These are phyloP conservation scores for Ganoderma resinaceum DNA, from an alignment of 1,284 basidiomycete genomes.

Conservation along the genomic window DNA sequence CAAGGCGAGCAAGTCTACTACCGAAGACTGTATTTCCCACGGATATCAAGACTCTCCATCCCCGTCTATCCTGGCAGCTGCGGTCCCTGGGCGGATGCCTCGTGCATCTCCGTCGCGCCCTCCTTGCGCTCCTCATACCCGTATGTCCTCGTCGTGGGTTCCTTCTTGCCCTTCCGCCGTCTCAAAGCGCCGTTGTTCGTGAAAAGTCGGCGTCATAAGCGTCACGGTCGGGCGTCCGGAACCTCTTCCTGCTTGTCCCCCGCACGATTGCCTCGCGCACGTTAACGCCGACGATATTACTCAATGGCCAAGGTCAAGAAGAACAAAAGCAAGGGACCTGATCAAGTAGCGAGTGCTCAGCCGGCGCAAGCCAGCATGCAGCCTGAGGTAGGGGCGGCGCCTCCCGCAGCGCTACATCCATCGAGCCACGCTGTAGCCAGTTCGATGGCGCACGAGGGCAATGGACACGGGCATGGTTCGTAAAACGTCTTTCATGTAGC, in stretches of 20 bases:
- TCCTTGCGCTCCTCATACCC: constrained; percentile 2
- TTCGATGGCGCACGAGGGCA: constrained; percentile 19
- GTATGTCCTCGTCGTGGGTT: not conserved
- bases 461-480: constrained; percentile 30
- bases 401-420: constrained; percentile 19
- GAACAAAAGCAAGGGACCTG: constrained; percentile 25
- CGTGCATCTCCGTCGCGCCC: constrained; percentile 11
- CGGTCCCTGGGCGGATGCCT: constrained; percentile 9
- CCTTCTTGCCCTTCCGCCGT: constrained; percentile 4
- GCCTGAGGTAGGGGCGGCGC: constrained; percentile 15
- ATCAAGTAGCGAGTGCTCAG: constrained; percentile 16
- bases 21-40: constrained; percentile 18
- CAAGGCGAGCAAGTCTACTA: not conserved
- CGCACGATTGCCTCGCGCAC: constrained; percentile 24
- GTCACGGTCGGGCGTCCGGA: not conserved
- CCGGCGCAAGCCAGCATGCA: constrained; percentile 10
- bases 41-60: constrained; percentile 6
- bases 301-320: constrained; percentile 31
- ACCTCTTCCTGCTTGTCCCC: constrained; percentile 6
- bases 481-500: constrained; percentile 10
- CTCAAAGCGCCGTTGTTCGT: not conserved
- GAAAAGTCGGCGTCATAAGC: not conserved
- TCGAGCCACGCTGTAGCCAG: constrained; percentile 22
- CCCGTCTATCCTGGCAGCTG: not conserved
- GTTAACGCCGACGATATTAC: constrained; percentile 20